Evolutionary conservation across 345 rosid genomes (phyloP).

Genomic region (Hevea brasiliensis): DNA sequence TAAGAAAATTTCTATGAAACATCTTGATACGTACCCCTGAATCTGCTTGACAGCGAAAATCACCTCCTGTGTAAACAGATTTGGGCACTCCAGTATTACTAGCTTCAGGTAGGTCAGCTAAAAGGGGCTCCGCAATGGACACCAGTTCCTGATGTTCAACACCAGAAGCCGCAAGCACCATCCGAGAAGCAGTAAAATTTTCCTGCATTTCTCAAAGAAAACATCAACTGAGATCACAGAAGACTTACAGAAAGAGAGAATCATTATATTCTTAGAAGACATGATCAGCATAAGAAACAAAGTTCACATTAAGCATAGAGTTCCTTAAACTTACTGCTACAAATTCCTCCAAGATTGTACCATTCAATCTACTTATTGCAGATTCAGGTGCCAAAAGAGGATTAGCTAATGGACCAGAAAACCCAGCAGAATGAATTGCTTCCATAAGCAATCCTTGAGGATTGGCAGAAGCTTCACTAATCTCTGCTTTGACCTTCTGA

Average conservation of each 20-base stretch:
- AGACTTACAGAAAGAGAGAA: not conserved
- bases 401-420: conserved; percentile 79
- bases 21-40: conserved; percentile 52
- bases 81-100: conserved; percentile 50
- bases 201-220: conserved; percentile 47
- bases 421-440: conserved; percentile 82
- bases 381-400: conserved; percentile 86
- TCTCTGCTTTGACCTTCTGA: conserved; percentile 62
- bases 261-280: not conserved
- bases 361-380: conserved; percentile 51
- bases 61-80: conserved; percentile 87
- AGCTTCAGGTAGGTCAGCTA: conserved; percentile 64
- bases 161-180: conserved; percentile 85
- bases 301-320: not conserved
- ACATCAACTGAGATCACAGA: not conserved
- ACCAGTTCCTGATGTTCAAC: conserved; percentile 77
- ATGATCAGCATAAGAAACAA: not conserved
- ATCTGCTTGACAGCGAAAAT: conserved; percentile 76
- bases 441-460: conserved; percentile 75
- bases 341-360: conserved; percentile 66
- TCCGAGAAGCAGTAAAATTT: conserved; percentile 70
- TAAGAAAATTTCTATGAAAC: not conserved
- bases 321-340: conserved; percentile 52
- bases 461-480: conserved; percentile 57
- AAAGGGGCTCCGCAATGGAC: conserved; percentile 74